Evolutionary conservation across 352 stramenopile genomes (phyloP), one percentile per base, ranked within the genome.

Genomic region (Pythium vanterpoolii): DNA sequence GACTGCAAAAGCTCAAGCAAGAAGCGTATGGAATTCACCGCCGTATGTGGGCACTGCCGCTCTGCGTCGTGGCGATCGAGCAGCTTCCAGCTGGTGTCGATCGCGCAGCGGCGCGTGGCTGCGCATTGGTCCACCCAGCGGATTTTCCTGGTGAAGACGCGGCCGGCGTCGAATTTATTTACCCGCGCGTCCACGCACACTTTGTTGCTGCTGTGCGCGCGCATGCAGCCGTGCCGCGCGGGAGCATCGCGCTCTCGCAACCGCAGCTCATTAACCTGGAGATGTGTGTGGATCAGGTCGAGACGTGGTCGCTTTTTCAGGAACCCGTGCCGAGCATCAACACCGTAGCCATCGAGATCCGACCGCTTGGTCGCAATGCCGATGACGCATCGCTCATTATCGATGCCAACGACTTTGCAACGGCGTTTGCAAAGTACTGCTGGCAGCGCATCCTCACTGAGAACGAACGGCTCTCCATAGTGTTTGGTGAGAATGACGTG

Each of bases 221-320:
- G 3, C 62, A 85, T 47, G 64, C 64, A 8, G 60, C 50, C 9
- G 71, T 91, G 5, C 63, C 74, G 19, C 52, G 45, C 18, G 84
- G 82, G 28, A 69, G 64, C 30, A 86, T 92, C 56, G 83, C 82
- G 38, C 73, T 91, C 30, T 73, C 75, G 28, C 68, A 79, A 4
- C 66, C 74, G 28, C 82, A 92, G 54, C 66, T 88, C 53, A 89
- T 90, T 66, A 94, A 94, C 55, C 53, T 94, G 50, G 84, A 94
- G 63, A 62, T 94, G 21, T 94, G 84, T 62, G 74, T 85, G 30
- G 76, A 76, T 36, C 78, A 92, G 54, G 68, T 68, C 16, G 82
- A 91, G 68, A 78, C 60, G 13, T 94, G 82, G 82, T 78, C 80
- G 65, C 78, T 83, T n/a, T 94, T 89, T 59, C 72, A 71, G 27